phyloP scores from a whole-genome alignment of 441 rosid genomes.

The Brassica hybrid region DNA sequence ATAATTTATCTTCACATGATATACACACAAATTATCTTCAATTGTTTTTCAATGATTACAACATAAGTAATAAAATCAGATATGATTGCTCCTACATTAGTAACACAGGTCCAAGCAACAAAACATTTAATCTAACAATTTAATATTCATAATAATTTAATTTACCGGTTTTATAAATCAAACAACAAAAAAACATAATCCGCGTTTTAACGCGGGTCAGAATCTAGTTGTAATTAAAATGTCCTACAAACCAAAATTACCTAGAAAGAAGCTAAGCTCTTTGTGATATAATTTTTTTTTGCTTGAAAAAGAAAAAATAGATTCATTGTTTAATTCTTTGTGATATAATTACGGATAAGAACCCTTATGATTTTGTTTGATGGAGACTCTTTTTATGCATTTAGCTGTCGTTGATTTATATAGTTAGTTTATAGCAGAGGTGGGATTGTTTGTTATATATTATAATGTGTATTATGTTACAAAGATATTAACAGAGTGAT shows the following conservation, averaged over 20 bases:
- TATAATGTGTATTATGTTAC: not conserved
- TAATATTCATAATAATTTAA: too few relatives aligned
- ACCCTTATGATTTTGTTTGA: slow-evolving; percentile 50
- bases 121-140: too few relatives aligned
- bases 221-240: slow-evolving; percentile 1
- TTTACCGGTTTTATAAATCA: too few relatives aligned
- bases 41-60: too few relatives aligned
- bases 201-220: too few relatives aligned
- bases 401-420: not conserved
- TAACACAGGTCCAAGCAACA: too few relatives aligned
- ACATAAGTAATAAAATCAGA: too few relatives aligned
- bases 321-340: slow-evolving; percentile 39
- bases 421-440: not conserved
- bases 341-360: slow-evolving; percentile 71
- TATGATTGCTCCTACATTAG: too few relatives aligned
- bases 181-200: too few relatives aligned
- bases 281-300: slow-evolving; percentile 49
- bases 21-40: too few relatives aligned
- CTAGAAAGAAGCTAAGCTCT: slow-evolving; percentile 49
- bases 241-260: slow-evolving; percentile 14
- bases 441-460: not conserved
- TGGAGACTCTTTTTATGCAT: slow-evolving; percentile 42
- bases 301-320: too few relatives aligned
- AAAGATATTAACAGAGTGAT: not conserved
- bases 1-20: too few relatives aligned